Evolutionary conservation across 768 basidiomycete genomes (phyloP), one percentile per base, ranked within the genome.

Genomic region (Suillus decipiens): DNA sequence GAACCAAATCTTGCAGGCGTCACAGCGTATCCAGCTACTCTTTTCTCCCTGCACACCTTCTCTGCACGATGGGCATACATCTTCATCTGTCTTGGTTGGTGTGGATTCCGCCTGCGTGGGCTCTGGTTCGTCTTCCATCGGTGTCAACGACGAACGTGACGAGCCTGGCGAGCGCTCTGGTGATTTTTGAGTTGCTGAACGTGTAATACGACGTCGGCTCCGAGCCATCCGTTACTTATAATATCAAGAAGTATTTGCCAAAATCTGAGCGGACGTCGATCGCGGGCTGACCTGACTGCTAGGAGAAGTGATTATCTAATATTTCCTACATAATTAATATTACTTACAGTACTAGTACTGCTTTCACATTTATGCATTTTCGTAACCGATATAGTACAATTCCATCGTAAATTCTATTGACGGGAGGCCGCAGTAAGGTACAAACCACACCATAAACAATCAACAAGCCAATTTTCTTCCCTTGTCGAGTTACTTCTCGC

Each of bases 21-120:
- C 92, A 72, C 93, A 95, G 66, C 86, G 78, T 61, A 95, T 86
- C 93, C 93, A 95, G 69, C 79, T 86, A 5, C 66, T 92, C 90
- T 72, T 89, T 88, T 65, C 85, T 83, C 59, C 76, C 79, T 3
- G 77, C 69, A 59, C 70, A 71, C 31, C 72, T 72, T 73, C 72
- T 55, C 79, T 78, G 71, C 86, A 88, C 12, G 85, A 82, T 14
- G 86, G 86, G 69, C 86, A 88, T 34, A 28, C 65, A 50, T 76
- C 78, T 63, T 76, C 75, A 61, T 73, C 67, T 47, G 67, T 67
- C 11, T 54, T 56, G 10, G 39, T 62, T 64, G 64, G 67, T 55
- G 36, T 22, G 37, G 64, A 65, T 45, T 10, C 58, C 0, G 59
- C 54, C 28, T 68, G n/a, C 34, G 48, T 45, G 43, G 58, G 50